phyloP scores from a whole-genome alignment of 345 rosid species.

The Pugionium dolabratum region DNA sequence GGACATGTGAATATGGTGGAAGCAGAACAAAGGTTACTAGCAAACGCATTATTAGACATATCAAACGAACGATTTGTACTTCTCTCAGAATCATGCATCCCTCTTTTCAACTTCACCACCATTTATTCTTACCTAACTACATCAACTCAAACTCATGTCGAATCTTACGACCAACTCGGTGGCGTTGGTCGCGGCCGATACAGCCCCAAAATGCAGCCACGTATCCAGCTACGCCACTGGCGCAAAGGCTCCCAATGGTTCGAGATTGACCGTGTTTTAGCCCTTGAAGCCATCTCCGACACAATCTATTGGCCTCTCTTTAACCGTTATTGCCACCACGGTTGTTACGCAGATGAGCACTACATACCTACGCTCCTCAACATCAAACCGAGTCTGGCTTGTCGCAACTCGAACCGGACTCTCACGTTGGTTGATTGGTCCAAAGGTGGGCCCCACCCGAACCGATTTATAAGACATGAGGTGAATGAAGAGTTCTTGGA shows the following conservation, averaged over 20 bases:
- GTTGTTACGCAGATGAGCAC: slow-evolving; percentile 78
- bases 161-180: slow-evolving; percentile 54
- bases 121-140: slow-evolving; percentile 59
- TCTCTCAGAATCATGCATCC: slow-evolving; percentile 84
- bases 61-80: slow-evolving; percentile 74
- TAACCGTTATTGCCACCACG: slow-evolving; percentile 51
- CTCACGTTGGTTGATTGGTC: slow-evolving; percentile 91
- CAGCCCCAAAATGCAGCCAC: slow-evolving; percentile 55
- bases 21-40: slow-evolving; percentile 80
- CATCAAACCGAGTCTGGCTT: slow-evolving; percentile 33
- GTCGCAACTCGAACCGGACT: slow-evolving; percentile 61
- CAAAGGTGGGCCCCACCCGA: slow-evolving; percentile 73
- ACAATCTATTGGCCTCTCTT: slow-evolving; percentile 56
- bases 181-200: slow-evolving; percentile 76
- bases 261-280: slow-evolving; percentile 61
- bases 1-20: slow-evolving; percentile 79
- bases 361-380: slow-evolving; percentile 70
- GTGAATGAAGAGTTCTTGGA: slow-evolving; percentile 57
- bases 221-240: slow-evolving; percentile 55
- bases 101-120: slow-evolving; percentile 72
- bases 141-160: slow-evolving; percentile 54
- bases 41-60: slow-evolving; percentile 71
- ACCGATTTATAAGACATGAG: slow-evolving; percentile 45
- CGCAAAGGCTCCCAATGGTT: slow-evolving; percentile 94
- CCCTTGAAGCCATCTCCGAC: slow-evolving; percentile 62